Evolutionary conservation across 1,284 basidiomycete genomes (phyloP).

Genomic region (Fistulina hepatica): DNA sequence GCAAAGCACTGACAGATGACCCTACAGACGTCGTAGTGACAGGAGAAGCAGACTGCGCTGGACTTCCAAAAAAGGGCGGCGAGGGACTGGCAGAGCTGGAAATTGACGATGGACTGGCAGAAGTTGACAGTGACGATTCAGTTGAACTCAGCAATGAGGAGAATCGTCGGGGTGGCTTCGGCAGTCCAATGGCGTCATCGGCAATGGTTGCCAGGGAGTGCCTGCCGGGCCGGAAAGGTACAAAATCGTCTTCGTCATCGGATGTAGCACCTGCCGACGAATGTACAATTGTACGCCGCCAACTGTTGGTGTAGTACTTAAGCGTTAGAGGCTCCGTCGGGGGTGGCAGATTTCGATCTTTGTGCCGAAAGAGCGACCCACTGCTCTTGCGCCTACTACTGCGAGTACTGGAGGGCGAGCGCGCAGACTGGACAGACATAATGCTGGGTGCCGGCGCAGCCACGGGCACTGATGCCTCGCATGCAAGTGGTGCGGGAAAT

Average conservation of each 20-base stretch:
- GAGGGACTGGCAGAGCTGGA: slow-evolving; percentile 22
- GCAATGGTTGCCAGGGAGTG: slow-evolving; percentile 34
- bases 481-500: slow-evolving; percentile 56
- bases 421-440: neutral
- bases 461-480: slow-evolving; percentile 21
- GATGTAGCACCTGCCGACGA: too few species aligned
- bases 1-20: slow-evolving; percentile 17
- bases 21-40: slow-evolving; percentile 19
- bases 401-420: neutral
- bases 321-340: slow-evolving; percentile 12
- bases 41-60: slow-evolving; percentile 28
- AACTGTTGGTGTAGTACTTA: slow-evolving; percentile 40
- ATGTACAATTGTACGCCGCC: slow-evolving; percentile 23
- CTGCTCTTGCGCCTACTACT: slow-evolving; percentile 1
- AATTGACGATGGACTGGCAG: slow-evolving; percentile 28
- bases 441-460: neutral
- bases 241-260: too few species aligned
- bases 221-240: slow-evolving; percentile 41
- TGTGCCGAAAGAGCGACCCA: slow-evolving; percentile 9
- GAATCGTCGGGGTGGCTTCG: slow-evolving; percentile 28
- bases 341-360: slow-evolving; percentile 1
- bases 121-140: slow-evolving; percentile 14
- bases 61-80: slow-evolving; percentile 17
- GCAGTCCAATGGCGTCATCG: slow-evolving; percentile 27
- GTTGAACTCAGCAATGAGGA: slow-evolving; percentile 33